phyloP scores from a whole-genome alignment of 2,329 filamentous ascomycete genomes.

The Cercospora sesami region DNA sequence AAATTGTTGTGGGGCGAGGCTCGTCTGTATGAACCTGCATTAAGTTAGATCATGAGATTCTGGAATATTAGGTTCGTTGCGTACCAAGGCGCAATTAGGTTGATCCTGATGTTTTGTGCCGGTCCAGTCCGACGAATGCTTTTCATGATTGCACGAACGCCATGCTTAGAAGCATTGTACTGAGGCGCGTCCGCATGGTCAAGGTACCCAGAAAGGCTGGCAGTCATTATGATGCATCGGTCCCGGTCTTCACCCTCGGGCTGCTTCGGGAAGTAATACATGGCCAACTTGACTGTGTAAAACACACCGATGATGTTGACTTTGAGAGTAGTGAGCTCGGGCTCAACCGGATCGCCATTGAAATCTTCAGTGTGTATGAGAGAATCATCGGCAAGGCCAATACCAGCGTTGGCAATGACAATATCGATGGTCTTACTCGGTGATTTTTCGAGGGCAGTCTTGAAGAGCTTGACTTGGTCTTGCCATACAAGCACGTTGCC shows the following conservation, averaged over 20 bases:
- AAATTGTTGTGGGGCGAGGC: conserved; percentile 28
- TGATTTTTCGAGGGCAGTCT: conserved; percentile 27
- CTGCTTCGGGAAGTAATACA: conserved; percentile 40
- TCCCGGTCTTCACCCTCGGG: conserved; percentile 44
- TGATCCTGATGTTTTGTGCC: conserved; percentile 50
- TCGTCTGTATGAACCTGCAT: conserved; percentile 32
- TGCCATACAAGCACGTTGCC: conserved; percentile 37
- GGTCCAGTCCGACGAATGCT: conserved; percentile 40
- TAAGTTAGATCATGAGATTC: neutral
- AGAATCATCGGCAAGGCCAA: conserved; percentile 29
- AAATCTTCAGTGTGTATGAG: conserved; percentile 20
- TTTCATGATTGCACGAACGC: conserved; percentile 47
- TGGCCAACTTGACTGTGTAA: conserved; percentile 40
- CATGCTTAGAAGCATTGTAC: conserved; percentile 42
- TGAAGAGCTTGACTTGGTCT: conserved; percentile 38
- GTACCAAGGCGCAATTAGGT: conserved; percentile 40
- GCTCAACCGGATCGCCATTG: conserved; percentile 31
- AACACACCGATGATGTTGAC: conserved; percentile 32
- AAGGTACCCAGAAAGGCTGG: conserved; percentile 51
- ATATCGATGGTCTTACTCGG: conserved; percentile 32
- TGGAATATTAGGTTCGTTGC: no score
- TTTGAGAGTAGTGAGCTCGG: conserved; percentile 30
- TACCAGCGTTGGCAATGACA: conserved; percentile 37
- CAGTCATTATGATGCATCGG: conserved; percentile 53
- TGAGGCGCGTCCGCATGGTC: conserved; percentile 49